Base-by-base conservation (phyloP, 306 rosid genomes). In the Betula pendula region DNA sequence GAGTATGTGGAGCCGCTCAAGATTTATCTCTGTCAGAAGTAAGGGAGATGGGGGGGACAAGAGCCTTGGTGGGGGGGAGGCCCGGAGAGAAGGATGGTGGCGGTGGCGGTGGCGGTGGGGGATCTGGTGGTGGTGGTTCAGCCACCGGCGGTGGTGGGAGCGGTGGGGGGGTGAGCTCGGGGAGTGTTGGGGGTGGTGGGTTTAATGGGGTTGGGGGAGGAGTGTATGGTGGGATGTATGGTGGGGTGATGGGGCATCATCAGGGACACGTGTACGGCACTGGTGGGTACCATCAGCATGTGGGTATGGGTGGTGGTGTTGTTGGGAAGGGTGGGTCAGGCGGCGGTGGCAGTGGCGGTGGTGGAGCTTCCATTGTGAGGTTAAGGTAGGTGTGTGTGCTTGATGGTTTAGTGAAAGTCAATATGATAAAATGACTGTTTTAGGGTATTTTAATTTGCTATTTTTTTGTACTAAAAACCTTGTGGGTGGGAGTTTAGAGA, bases 11-110 rank as follows among this genome's bases (percentile, higher is more conserved):
- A 90, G 58, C 90, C 95, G 0, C 80, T 88, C 51, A 90, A 90
- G 85, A 72, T 80, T 74, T 88, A 88, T 52, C 84, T 90, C 35
- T n/a, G n/a, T n/a, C 90, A 84, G 77, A 88, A 86, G 84, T 90
- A 86, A 75, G 95, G 51, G 95, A 90, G 88, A 35, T 86, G 81
- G 90, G 45, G 95, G 95, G 19, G 90, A 88, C 74, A 90, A 84
- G 82, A 78, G n/a, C 40, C 73, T 38, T 85, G 22, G 2, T 81
- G 51, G 91, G 81, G 17, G 91, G 81, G 17, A 70, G 81, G 49
- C 84, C 56, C 0, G 88, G 87, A 4, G 87, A 84, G 38, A 87
- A 79, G 70, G 93, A 86, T 12, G 66, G 68, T 65, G 77, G 81
- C 13, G 66, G 68, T 65, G 77, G 81, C 13, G 66, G 68, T 65